Evolutionary conservation across 2,329 filamentous ascomycete genomes (phyloP).

Genomic region (Trichophyton schoenleinii): DNA sequence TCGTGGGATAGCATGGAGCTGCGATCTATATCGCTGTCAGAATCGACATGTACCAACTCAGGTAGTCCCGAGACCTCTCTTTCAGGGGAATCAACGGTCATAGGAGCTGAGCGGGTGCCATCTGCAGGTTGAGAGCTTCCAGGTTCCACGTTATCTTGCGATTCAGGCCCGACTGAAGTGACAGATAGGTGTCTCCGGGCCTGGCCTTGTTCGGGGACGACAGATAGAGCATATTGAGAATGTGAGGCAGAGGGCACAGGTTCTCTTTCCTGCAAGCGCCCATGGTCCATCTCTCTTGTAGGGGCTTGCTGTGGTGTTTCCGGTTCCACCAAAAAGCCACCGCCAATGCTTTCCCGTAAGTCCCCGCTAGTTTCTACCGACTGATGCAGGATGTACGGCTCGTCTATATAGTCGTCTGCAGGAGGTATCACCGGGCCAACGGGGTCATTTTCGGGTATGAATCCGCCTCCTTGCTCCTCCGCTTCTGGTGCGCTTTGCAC

Average conservation of each 20-base stretch:
- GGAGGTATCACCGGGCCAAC: constrained; percentile 11
- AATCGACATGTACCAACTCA: constrained; percentile 15
- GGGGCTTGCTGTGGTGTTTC: neutral
- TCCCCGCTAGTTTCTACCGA: neutral
- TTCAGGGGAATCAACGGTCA: constrained; percentile 8
- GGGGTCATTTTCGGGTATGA: constrained; percentile 25
- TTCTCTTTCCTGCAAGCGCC: too few relatives aligned
- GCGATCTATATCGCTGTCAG: constrained; percentile 24
- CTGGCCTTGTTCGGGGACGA: constrained; percentile 13
- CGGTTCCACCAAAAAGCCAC: constrained; percentile 16
- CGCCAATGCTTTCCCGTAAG: neutral
- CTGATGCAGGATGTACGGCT: neutral
- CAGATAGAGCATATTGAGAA: constrained; percentile 20
- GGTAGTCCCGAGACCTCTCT: constrained; percentile 8
- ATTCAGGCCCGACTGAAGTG: too few relatives aligned
- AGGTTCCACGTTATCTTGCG: neutral
- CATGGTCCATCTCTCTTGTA: too few relatives aligned
- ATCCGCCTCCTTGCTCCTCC: constrained; percentile 26
- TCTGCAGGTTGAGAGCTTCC: neutral
- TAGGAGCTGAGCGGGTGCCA: neutral
- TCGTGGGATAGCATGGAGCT: constrained; percentile 48
- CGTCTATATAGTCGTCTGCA: constrained; percentile 11
- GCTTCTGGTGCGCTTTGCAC: constrained; percentile 19
- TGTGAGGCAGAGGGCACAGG: neutral
- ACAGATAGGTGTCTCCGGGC: neutral